Evolutionary conservation across 2,329 filamentous ascomycete genomes (phyloP).

Genomic region (Cercospora brassicicola): DNA sequence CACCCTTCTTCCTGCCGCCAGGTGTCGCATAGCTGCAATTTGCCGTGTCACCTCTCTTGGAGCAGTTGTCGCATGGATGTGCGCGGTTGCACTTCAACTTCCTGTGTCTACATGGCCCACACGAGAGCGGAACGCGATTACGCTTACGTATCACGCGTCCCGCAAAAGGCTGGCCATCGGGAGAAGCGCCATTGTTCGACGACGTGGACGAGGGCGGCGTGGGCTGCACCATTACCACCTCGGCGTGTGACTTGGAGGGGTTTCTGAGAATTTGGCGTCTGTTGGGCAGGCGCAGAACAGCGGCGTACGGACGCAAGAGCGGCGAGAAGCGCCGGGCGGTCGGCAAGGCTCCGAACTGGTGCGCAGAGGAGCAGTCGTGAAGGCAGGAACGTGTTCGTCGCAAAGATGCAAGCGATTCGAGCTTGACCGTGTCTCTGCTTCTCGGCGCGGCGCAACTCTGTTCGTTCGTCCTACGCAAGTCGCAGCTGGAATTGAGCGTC

Average conservation of each 20-base stretch:
- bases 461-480: not conserved
- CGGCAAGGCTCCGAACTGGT: not conserved
- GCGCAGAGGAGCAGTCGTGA: not conserved
- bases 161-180: conserved; percentile 66
- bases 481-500: not conserved
- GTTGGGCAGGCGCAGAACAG: not conserved
- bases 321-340: not conserved
- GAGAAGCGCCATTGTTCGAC: conserved; percentile 74
- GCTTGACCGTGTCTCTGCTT: not conserved
- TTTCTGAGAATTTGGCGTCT: not conserved
- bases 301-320: not conserved
- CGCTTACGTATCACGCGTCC: conserved; percentile 79
- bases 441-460: not conserved
- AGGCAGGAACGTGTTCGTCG: not conserved
- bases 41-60: conserved; percentile 76
- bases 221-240: conserved; percentile 43
- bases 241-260: not conserved
- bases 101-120: conserved; percentile 83
- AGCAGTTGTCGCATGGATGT: conserved; percentile 90
- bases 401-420: not conserved
- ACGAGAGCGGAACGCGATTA: conserved; percentile 88
- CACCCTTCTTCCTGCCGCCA: conserved; percentile 69
- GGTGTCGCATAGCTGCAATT: conserved; percentile 80
- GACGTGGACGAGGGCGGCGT: conserved; percentile 77
- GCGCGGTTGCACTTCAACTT: conserved; percentile 97